Conservation (phyloP, 1,139 yeast species). For the Suhomyces bokatorum region DNA sequence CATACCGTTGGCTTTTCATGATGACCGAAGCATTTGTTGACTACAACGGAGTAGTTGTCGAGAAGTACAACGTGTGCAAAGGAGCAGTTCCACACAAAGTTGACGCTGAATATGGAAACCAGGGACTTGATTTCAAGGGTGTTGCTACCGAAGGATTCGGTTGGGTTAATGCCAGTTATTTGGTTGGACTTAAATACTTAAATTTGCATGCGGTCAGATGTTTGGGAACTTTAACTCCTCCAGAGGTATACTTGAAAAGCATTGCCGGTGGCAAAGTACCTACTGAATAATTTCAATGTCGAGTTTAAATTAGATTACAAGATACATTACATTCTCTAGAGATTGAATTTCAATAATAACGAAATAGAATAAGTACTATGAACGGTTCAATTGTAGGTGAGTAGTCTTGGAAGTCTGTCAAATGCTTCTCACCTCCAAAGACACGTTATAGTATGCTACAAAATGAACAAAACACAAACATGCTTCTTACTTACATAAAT, state of each 20-base stretch:
- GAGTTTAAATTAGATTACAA: background rate
- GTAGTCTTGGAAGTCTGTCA: no score
- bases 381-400: no score
- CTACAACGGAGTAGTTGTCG: constrained; percentile 93
- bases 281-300: background rate
- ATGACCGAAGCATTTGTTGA: constrained; percentile 93
- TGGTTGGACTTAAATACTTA: constrained; percentile 71
- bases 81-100: constrained; percentile 87
- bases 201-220: constrained; percentile 73
- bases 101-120: constrained; percentile 96
- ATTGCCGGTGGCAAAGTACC: background rate
- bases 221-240: constrained; percentile 80
- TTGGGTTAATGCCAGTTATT: constrained; percentile 90
- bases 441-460: no score
- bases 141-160: constrained; percentile 97
- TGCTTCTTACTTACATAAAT: no score
- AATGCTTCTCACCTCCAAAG: no score
- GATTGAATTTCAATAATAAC: no score
- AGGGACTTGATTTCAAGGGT: constrained; percentile 89
- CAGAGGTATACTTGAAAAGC: constrained; percentile 59
- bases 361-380: no score
- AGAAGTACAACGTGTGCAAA: constrained; percentile 87
- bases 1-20: constrained; percentile 84
- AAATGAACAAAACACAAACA: no score
- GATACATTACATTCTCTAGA: background rate